Conservation (phyloP, 306 rosid species). For the Vicia faba region DNA sequence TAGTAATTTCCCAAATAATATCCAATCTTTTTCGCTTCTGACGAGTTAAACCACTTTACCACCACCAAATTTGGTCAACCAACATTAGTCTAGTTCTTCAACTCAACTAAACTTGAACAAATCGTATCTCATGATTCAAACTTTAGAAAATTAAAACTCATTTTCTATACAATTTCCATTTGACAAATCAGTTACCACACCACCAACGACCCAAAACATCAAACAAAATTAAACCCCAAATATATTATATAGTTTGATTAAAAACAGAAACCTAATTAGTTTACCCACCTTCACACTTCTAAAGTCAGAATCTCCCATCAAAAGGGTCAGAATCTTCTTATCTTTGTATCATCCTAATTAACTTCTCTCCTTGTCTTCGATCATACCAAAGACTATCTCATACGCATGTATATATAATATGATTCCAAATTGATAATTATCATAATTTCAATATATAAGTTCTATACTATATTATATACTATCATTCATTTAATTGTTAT, state of each 20-base stretch:
- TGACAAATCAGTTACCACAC: constrained; percentile 9
- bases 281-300: constrained; percentile 61
- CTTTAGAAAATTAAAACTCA: constrained; percentile 1
- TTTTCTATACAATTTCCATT: constrained; percentile 31
- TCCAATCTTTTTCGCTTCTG: constrained; percentile 27
- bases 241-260: constrained; percentile 1
- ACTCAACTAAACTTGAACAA: constrained; percentile 41
- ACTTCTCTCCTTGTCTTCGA: constrained; percentile 34
- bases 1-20: constrained; percentile 24
- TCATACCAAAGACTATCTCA: constrained; percentile 37
- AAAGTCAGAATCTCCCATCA: constrained; percentile 54
- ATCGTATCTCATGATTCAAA: not conserved
- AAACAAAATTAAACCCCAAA: constrained; percentile 24
- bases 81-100: constrained; percentile 35
- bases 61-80: constrained; percentile 50
- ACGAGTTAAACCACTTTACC: constrained; percentile 34
- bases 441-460: not conserved
- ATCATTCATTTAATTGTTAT: not conserved
- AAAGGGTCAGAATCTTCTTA: constrained; percentile 69
- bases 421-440: constrained; percentile 24
- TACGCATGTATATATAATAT: constrained; percentile 26
- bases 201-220: not conserved
- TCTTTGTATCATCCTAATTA: constrained; percentile 45
- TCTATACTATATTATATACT: too few relatives aligned
- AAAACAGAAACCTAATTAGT: constrained; percentile 39